Conservation (phyloP, 169 alveolate genomes). For the Condylostoma magnum region DNA sequence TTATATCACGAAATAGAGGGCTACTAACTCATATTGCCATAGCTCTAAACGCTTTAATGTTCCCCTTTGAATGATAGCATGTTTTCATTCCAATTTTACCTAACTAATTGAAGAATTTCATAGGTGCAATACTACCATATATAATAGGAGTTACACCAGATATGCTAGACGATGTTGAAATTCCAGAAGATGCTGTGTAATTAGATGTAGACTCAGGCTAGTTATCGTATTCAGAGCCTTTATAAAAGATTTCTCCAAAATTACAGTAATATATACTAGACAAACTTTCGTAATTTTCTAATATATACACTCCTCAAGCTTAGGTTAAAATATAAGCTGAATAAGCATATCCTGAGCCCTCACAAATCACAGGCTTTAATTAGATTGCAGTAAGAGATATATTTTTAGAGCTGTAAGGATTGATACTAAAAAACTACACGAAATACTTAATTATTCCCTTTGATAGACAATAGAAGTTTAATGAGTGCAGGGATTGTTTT, state of each 20-base stretch:
- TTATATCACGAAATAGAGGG: constrained; percentile 1
- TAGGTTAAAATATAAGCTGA: neutral
- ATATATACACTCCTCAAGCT: neutral
- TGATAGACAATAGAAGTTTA: constrained; percentile 31
- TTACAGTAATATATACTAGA: neutral
- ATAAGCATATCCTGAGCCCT: constrained; percentile 31
- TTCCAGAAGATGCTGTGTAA: constrained; percentile 24
- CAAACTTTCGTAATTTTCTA: neutral
- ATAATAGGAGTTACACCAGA: constrained; percentile 42
- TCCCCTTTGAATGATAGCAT: constrained; percentile 55
- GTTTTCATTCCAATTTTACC: constrained; percentile 52
- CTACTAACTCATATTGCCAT: constrained; percentile 24
- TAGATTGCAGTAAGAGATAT: constrained; percentile 53
- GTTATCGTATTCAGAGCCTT: neutral
- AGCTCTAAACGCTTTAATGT: constrained; percentile 43
- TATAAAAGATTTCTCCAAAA: constrained; percentile 7
- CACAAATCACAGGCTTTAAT: constrained; percentile 20
- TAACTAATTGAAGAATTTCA: constrained; percentile 31
- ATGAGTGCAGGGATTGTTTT: constrained; percentile 53
- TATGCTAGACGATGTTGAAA: constrained; percentile 23
- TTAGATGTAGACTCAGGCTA: constrained; percentile 19
- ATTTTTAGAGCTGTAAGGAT: constrained; percentile 43
- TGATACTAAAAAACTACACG: constrained; percentile 40
- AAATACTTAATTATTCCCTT: constrained; percentile 48
- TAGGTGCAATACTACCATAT: constrained; percentile 54